Conservation (phyloP, 371 early-diverging fungal species). For the Mucor racemosus region DNA sequence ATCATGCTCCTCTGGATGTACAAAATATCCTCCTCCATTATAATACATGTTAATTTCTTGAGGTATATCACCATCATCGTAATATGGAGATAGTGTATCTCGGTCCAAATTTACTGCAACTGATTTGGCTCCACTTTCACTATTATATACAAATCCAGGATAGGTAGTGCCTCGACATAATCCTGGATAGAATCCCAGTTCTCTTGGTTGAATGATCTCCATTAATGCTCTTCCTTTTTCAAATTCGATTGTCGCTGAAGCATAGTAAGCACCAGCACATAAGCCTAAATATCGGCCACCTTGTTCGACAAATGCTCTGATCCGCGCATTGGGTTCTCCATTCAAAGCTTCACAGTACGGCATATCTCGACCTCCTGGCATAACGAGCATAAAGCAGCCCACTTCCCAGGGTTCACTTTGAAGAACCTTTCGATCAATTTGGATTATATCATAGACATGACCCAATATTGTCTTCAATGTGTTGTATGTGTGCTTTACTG, state of each 20-base stretch:
- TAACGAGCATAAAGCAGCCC: slow-evolving; percentile 78
- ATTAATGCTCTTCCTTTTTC: slow-evolving; percentile 65
- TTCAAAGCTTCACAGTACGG: slow-evolving; percentile 77
- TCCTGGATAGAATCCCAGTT: slow-evolving; percentile 76
- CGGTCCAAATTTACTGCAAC: slow-evolving; percentile 47
- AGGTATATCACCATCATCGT: slow-evolving; percentile 6
- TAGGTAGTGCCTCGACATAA: slow-evolving; percentile 75
- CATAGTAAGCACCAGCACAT: slow-evolving; percentile 95
- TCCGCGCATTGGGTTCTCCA: slow-evolving; percentile 62
- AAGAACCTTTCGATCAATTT: slow-evolving; percentile 76
- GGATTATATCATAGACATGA: slow-evolving; percentile 84
- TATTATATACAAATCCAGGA: slow-evolving; percentile 81
- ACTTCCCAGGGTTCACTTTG: slow-evolving; percentile 85
- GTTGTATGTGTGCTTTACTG: slow-evolving; percentile 66
- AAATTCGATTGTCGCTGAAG: slow-evolving; percentile 71
- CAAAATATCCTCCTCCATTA: slow-evolving; percentile 84
- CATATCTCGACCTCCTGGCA: slow-evolving; percentile 91
- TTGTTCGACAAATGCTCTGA: slow-evolving; percentile 69
- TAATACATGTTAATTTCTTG: slow-evolving; percentile 60
- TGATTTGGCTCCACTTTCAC: slow-evolving; percentile 77
- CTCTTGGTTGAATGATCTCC: slow-evolving; percentile 76
- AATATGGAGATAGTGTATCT: not conserved
- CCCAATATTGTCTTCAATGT: slow-evolving; percentile 73
- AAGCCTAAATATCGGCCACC: slow-evolving; percentile 93
- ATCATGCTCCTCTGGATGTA: slow-evolving; percentile 49